Evolutionary conservation across 192 early-diverging fungal genomes (phyloP), one percentile per base, ranked within the genome.

Genomic region (Coemansia sp.): DNA sequence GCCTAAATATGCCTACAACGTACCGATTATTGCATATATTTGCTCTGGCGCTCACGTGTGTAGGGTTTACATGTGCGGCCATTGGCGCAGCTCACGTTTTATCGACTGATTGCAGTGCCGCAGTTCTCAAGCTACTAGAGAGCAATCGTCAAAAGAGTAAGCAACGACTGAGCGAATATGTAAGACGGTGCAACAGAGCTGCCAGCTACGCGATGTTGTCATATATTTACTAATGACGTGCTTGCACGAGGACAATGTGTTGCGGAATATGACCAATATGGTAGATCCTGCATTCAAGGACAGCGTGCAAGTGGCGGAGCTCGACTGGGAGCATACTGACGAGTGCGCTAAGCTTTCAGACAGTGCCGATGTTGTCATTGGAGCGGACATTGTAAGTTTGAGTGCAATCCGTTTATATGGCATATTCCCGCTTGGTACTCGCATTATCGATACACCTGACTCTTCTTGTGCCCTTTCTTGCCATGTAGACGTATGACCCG

Each of bases 371-470:
- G 74, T 84, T 34, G 57, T 84, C 23, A 80, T 84, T 62, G 82
- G 82, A 0, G 66, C 73, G n/a, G 82, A 84, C 51, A 71, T 84
- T 50, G 82, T 80, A 80, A 73, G 77, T 75, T 38, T 39, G n/a
- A 67, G 25, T 25, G 11, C 25, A 55, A 4, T 31, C n/a, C 23
- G 19, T 19, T 38, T 61, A 21, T 66, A 37, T 66, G 41, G 15
- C 29, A 27, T 48, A 7, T 9, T 44, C 42, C 34, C 59, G 41
- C 41, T 36, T 46, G 5, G 50, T 37, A 17, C 34, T 12, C 34
- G n/a, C 34, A 19, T 53, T 23, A 48, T 11, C 44, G 34, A 44
- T 63, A 27, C 38, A 63, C 21, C 14, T 63, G 62, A 44, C n/a
- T 29, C 12, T 15, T 62, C 23, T 41, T 27, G 1, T 41, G 32